Conservation (phyloP, 768 basidiomycete species). For the Pulveroboletus sp. region DNA sequence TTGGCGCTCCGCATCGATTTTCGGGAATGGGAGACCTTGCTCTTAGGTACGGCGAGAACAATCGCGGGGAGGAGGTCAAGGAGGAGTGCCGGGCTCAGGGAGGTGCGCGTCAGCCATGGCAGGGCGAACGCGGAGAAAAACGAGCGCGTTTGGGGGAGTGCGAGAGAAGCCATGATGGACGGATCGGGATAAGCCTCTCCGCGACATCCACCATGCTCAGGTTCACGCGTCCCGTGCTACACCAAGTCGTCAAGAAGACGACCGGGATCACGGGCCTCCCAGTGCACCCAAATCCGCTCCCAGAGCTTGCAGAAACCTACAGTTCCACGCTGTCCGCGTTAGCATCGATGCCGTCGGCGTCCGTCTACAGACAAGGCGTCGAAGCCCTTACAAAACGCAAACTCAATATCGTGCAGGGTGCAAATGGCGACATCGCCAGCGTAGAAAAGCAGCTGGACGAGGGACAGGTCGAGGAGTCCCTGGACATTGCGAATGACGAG, state of each 20-base stretch:
- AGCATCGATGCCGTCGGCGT: conserved; percentile 67
- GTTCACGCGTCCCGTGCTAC: conserved; percentile 66
- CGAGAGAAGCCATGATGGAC: conserved; percentile 40
- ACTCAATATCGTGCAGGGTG: conserved; percentile 65
- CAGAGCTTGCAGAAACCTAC: conserved; percentile 72
- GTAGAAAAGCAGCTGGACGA: conserved; percentile 77
- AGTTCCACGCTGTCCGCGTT: conserved; percentile 69
- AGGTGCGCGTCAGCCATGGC: conserved; percentile 22
- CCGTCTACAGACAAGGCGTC: conserved; percentile 85
- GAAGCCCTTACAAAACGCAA: conserved; percentile 83
- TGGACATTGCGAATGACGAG: conserved; percentile 83
- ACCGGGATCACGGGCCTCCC: conserved; percentile 84
- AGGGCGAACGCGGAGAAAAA: conserved; percentile 22
- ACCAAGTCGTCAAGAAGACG: conserved; percentile 62
- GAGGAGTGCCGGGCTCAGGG: conserved; percentile 32
- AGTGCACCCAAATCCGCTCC: conserved; percentile 82
- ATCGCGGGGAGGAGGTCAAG: conserved; percentile 82
- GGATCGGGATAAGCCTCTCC: conserved; percentile 13
- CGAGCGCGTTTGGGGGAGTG: conserved; percentile 32
- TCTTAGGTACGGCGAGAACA: conserved; percentile 90
- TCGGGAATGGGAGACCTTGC: conserved; percentile 86
- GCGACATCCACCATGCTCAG: conserved; percentile 59
- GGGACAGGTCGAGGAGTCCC: conserved; percentile 82
- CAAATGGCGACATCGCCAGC: conserved; percentile 58
- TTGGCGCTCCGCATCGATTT: conserved; percentile 95